Evolutionary conservation across 2,329 filamentous ascomycete genomes (phyloP).

Genomic region (Fusarium sp.): DNA sequence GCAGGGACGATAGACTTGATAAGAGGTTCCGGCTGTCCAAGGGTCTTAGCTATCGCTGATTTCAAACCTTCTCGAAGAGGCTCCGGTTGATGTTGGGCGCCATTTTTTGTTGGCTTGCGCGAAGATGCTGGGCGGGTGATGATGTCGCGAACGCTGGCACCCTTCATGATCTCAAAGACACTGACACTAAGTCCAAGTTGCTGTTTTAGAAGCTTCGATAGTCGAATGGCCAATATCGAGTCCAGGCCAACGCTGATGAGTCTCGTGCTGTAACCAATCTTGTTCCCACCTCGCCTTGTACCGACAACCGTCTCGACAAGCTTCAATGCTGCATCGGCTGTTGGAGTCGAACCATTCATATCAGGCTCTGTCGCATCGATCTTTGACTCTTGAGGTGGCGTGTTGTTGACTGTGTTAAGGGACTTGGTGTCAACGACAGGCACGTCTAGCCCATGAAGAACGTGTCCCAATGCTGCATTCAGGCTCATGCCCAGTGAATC

Average conservation of each 20-base stretch:
- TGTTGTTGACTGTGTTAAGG: not conserved
- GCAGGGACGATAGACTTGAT: not conserved
- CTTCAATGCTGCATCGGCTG: not conserved
- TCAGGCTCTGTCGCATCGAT: too few species aligned
- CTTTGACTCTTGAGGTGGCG: fast-evolving
- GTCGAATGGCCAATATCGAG: conserved; percentile 18
- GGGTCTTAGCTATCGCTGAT: not conserved
- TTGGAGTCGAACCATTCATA: not conserved
- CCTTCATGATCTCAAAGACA: conserved; percentile 24
- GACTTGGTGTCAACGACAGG: not conserved
- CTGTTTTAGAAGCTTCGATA: conserved; percentile 18
- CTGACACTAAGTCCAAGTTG: not conserved
- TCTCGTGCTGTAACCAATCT: not conserved
- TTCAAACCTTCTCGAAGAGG: not conserved
- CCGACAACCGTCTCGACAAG: conserved; percentile 4
- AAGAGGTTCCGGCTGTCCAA: not conserved
- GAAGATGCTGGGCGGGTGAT: not conserved
- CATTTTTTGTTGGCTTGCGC: not conserved
- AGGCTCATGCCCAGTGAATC: not conserved
- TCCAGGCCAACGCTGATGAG: conserved; percentile 15
- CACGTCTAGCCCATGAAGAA: not conserved
- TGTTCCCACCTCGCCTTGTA: not conserved
- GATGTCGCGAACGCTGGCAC: not conserved
- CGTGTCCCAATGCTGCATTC: not conserved
- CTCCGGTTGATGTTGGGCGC: fast-evolving